Base-by-base conservation (phyloP, 2,329 filamentous ascomycete species). In the Pleochaeta shiraiana region DNA sequence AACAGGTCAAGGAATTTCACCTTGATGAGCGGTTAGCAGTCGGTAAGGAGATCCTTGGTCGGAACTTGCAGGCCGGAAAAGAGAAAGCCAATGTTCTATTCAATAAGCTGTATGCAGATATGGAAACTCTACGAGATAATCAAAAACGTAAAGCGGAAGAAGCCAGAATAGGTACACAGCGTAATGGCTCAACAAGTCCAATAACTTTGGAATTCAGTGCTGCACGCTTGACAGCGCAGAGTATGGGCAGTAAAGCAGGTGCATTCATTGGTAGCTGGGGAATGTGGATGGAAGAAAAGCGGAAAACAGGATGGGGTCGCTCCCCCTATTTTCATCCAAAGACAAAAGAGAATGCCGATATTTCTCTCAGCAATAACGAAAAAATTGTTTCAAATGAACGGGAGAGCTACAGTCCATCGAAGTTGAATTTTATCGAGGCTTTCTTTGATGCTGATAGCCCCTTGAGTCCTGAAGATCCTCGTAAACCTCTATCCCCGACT, bases 1-100 rank as follows among this genome's bases (percentile, higher is more conserved):
- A 95, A 73, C 93, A 97, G 75, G 88, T 98, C 62, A 87, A 92
- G 68, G 92, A 97, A 67, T 80, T 97, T 61, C 91, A 97, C 73
- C 80, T 97, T 1, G 93, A 98, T 73, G 93, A 97, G 73, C 83
- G 88, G 9, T 84, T 97, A 65, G 86, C 88, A 0, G 85, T 88
- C 66, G 88, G 90, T 9, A 83, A 85, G 64, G 93, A 97, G 73
- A 87, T 86, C 0, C 79, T 97, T 1, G 90, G 89, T n/a, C 85
- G 91, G 66, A 91, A 95, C 70, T 74, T 96, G n/a, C 87, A 88
- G 3, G 89, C 87, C 0, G 91, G 93, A 0, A 85, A 87, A 64
- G 90, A 93, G 70, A 95, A 92, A 75, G 88, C 95, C 0, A 90
- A 86, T 24, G 86, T 84, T 4, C 86, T 93, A 43, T 89, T 96